These are phyloP conservation scores for Paramecium sexaurelia DNA, from an alignment of 73 alveolate genomes.

Conservation along the genomic window DNA sequence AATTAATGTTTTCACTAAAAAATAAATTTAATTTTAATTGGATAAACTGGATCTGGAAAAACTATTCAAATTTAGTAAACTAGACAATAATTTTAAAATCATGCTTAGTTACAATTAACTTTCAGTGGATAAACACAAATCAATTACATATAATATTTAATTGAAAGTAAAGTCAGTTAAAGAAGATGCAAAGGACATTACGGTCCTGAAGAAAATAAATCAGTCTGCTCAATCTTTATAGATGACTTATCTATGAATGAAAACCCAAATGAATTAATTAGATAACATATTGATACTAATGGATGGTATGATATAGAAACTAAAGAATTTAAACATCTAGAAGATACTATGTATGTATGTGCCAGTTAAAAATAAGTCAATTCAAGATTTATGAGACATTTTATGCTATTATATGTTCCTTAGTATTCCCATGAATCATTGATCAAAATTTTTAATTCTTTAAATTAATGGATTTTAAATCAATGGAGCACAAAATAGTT, in stretches of 20 bases:
- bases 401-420: conserved; percentile 67
- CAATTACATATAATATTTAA: conserved; percentile 78
- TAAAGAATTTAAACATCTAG: conserved; percentile 87
- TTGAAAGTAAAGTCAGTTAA: conserved; percentile 59
- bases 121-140: conserved; percentile 99
- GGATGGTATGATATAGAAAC: conserved; percentile 90
- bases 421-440: conserved; percentile 69
- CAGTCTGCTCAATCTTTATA: conserved; percentile 74
- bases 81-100: conserved; percentile 86
- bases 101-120: conserved; percentile 82
- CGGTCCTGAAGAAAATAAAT: conserved; percentile 95
- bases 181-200: conserved; percentile 94
- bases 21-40: conserved; percentile 94
- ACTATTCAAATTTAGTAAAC: conserved; percentile 85
- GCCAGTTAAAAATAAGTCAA: conserved; percentile 70
- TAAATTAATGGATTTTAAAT: conserved; percentile 57
- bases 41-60: conserved; percentile 99
- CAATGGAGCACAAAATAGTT: not conserved
- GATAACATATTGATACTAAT: conserved; percentile 98
- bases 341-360: conserved; percentile 87
- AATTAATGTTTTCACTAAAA: conserved; percentile 84
- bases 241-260: conserved; percentile 97
- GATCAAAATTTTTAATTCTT: conserved; percentile 37
- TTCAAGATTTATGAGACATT: conserved; percentile 78
- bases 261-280: conserved; percentile 96